phyloP scores from a whole-genome alignment of 2,329 filamentous ascomycete genomes.

The Tolypocladium ovalisporum region DNA sequence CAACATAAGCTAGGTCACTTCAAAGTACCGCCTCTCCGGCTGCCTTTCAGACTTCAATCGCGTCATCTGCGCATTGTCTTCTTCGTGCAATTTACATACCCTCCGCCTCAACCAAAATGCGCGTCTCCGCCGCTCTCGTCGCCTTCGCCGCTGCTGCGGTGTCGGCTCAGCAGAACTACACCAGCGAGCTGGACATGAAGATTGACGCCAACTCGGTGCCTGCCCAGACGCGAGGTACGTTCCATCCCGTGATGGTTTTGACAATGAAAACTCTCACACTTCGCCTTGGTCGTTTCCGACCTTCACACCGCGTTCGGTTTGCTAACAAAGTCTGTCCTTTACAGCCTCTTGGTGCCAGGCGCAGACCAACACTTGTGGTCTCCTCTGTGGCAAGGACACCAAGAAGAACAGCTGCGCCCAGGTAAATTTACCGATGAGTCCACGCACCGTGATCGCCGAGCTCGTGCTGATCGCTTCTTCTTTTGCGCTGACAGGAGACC shows the following conservation, averaged over 20 bases:
- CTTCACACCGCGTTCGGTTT: neutral
- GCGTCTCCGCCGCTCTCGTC: conserved; percentile 26
- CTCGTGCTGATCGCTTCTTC: neutral
- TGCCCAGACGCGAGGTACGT: conserved; percentile 27
- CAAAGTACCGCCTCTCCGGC: conserved; percentile 1
- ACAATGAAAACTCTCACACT: neutral
- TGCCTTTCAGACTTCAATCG: neutral
- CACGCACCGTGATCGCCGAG: neutral
- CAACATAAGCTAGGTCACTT: conserved; percentile 2
- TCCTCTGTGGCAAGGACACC: conserved; percentile 31
- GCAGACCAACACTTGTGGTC: conserved; percentile 37
- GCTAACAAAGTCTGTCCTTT: conserved; percentile 3
- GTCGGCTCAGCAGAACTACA: conserved; percentile 34
- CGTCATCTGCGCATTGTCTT: neutral
- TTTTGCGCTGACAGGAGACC: conserved; percentile 15
- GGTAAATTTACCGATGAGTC: conserved; percentile 23
- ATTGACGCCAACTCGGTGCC: conserved; percentile 28
- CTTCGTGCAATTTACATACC: conserved; percentile 1
- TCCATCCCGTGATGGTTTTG: neutral
- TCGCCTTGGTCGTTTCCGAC: neutral
- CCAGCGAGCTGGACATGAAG: conserved; percentile 26
- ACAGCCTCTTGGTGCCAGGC: conserved; percentile 40
- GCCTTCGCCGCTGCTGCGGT: conserved; percentile 33
- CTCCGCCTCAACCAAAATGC: conserved; percentile 24
- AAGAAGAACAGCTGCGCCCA: conserved; percentile 31